Evolutionary conservation across 108 stramenopile species (phyloP).

Genomic region (Skeletonema grethae): DNA sequence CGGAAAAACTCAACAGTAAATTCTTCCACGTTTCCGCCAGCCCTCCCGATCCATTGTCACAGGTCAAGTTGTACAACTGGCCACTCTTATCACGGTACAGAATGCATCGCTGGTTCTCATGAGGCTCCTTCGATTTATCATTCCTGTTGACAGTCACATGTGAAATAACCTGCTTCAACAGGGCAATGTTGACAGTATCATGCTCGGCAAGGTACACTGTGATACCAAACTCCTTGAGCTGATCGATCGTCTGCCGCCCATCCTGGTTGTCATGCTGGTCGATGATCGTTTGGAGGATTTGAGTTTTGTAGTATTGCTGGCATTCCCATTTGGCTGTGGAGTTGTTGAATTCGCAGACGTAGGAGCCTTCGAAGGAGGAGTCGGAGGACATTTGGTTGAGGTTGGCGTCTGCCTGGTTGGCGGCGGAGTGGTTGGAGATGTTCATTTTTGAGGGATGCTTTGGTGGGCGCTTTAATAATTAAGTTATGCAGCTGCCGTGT

Average conservation of each 20-base stretch:
- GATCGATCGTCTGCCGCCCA: constrained; percentile 40
- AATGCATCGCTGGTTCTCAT: constrained; percentile 52
- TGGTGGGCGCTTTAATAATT: too few species aligned
- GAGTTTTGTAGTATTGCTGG: constrained; percentile 25
- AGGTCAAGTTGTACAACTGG: constrained; percentile 54
- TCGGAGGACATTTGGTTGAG: constrained; percentile 12
- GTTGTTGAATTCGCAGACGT: constrained; percentile 42
- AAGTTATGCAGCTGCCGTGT: too few species aligned
- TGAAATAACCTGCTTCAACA: constrained; percentile 40
- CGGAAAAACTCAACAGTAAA: constrained; percentile 49
- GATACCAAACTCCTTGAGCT: constrained; percentile 51
- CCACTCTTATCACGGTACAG: constrained; percentile 60
- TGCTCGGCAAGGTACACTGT: constrained; percentile 49
- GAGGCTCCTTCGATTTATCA: constrained; percentile 12
- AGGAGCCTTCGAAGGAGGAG: constrained; percentile 19
- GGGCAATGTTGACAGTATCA: constrained; percentile 20
- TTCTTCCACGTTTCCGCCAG: constrained; percentile 51
- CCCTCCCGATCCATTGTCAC: constrained; percentile 42
- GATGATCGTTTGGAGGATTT: constrained; percentile 38
- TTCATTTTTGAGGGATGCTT: too few species aligned
- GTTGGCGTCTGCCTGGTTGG: not conserved
- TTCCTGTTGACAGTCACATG: constrained; percentile 26
- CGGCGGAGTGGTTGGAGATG: not conserved
- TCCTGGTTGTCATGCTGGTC: constrained; percentile 31
- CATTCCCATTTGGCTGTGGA: constrained; percentile 16